Conservation (phyloP, 2,329 filamentous ascomycete species). For the Botrytis cinerea region DNA sequence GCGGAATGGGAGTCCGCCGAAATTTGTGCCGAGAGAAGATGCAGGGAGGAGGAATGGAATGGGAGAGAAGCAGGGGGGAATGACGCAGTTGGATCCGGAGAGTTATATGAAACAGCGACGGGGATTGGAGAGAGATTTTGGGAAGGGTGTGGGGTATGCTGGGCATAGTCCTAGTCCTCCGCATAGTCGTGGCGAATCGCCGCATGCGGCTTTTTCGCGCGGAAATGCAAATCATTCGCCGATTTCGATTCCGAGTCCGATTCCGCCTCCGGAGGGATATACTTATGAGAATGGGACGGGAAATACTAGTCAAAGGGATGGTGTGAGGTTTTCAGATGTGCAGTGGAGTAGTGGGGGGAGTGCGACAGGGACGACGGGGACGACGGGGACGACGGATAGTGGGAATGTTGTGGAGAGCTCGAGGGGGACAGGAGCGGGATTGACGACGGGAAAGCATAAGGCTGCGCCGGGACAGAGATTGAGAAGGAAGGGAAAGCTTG, state of each 20-base stretch:
- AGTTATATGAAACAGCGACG: neutral
- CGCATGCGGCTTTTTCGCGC: neutral
- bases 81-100: neutral
- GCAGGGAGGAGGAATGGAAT: too few species aligned
- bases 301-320: neutral
- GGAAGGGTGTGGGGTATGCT: neutral
- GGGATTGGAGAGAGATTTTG: neutral
- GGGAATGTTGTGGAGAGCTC: neutral
- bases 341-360: constrained; percentile 14
- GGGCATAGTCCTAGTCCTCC: neutral
- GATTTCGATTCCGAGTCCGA: neutral
- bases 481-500: neutral
- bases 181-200: neutral
- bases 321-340: constrained; percentile 16
- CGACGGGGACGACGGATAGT: constrained; percentile 2
- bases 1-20: neutral
- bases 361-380: neutral
- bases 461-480: constrained; percentile 3
- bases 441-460: neutral
- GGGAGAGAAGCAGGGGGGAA: neutral
- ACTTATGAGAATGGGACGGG: neutral
- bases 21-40: neutral
- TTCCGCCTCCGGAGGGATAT: neutral
- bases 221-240: neutral
- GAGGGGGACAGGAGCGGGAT: neutral